Evolutionary conservation across 768 basidiomycete species (phyloP), one percentile per base, ranked within the genome.

Genomic region (Lyophyllum decastes): DNA sequence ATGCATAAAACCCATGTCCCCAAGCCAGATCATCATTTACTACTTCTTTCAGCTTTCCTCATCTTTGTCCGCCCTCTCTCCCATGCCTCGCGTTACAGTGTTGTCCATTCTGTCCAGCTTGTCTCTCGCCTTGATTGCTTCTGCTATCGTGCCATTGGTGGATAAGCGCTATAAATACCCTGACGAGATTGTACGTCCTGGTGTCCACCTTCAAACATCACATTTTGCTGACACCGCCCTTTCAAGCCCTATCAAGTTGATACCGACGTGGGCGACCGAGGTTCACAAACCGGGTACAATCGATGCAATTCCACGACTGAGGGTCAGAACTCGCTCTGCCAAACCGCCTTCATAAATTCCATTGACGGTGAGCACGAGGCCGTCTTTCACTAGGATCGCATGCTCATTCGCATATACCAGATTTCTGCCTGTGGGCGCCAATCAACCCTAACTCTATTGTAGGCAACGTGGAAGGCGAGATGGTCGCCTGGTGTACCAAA

Each of bases 401-500:
- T 12, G 5, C n/a, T 41, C 17, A n/a, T 19, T n/a, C 4, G 60
- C 40, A 12, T 38, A 50, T 12, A 25, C 59, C 43, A 89, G 88
- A 90, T 66, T 89, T 87, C 69, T 90, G 88, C 59, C 61, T 90
- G 0, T 90, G 85, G 84, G 85, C 77, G 33, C 81, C 87, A 1
- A 61, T 76, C 2, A 70, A 71, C 27, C 73, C 79, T 4, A 77
- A 83, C 66, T 75, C 79, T 19, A 69, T 73, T n/a, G 85, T 93
- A 50, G 86, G 80, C 27, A 79, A 89, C 59, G 80, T 80, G 2
- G 92, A 94, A 68, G 85, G 80, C 30, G 75, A 83, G 66, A 85
- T 83, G 64, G 87, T 94, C 9, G 84, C 89, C 1, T 94, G 83
- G 80, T 94, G 90, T 74, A 83, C 85, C 21, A 83, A 88, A 69